A percentile compares a stretch with the other conserved stretches of the same genome.
Conservation (phyloP, 2,329 filamentous ascomycete genomes). For the Conoideocrella luteorostrata region DNA sequence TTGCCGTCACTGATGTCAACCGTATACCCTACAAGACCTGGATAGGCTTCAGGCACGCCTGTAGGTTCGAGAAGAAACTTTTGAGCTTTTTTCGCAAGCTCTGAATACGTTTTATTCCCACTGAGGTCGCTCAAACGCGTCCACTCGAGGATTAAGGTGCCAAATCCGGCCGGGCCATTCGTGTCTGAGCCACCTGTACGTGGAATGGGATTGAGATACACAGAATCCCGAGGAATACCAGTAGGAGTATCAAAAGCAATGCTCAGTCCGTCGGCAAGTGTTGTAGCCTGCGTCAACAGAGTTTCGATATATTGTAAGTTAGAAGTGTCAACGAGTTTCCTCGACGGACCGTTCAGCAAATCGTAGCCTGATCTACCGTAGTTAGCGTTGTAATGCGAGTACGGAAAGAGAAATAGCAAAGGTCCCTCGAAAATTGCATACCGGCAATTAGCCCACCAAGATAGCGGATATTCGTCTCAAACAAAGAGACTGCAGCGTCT, state of each 20-base stretch:
- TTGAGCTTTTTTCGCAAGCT: conserved; percentile 61
- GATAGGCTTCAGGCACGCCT: conserved; percentile 60
- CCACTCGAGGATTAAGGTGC: conserved; percentile 80
- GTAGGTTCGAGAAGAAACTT: conserved; percentile 61
- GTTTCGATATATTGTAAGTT: conserved; percentile 40
- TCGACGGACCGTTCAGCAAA: conserved; percentile 62
- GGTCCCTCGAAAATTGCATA: conserved; percentile 16
- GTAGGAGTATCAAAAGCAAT: conserved; percentile 71
- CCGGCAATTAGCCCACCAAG: conserved; percentile 76
- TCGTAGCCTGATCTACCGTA: conserved; percentile 60
- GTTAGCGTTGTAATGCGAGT: no score
- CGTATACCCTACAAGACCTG: conserved; percentile 65
- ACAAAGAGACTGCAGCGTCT: conserved; percentile 59
- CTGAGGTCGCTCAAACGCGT: conserved; percentile 71
- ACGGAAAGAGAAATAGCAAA: not conserved
- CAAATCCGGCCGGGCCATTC: conserved; percentile 70
- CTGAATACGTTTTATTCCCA: conserved; percentile 58
- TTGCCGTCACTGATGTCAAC: conserved; percentile 59
- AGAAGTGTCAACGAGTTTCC: conserved; percentile 35
- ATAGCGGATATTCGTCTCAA: conserved; percentile 89
- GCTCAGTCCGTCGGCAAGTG: conserved; percentile 65
- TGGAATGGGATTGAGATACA: conserved; percentile 51
- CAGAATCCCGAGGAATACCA: conserved; percentile 65
- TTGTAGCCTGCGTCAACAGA: conserved; percentile 60
- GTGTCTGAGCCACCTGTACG: conserved; percentile 41